phyloP scores from a whole-genome alignment of 1,284 basidiomycete species.

The Amylostereum areolatum region DNA sequence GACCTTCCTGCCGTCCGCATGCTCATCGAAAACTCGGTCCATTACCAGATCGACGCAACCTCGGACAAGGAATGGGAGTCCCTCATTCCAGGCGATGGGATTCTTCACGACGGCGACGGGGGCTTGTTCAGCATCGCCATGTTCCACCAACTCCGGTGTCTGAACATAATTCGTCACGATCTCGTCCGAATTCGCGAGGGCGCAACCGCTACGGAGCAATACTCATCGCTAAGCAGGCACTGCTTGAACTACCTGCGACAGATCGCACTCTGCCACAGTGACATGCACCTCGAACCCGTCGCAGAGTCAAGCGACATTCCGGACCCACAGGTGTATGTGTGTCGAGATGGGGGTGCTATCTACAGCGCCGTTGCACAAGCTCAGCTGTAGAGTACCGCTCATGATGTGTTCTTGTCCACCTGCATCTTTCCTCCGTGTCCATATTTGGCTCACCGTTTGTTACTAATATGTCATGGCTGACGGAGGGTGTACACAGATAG shows the following conservation, averaged over 20 bases:
- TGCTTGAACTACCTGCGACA: not conserved
- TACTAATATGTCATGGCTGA: too few relatives aligned
- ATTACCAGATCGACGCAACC: not conserved
- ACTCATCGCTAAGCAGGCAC: not conserved
- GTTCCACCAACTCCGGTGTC: not conserved
- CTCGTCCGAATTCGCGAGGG: not conserved
- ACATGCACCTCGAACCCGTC: not conserved
- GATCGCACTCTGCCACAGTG: not conserved
- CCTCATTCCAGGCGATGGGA: not conserved
- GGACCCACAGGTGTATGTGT: not conserved
- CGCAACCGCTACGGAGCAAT: not conserved
- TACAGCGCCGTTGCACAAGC: not conserved
- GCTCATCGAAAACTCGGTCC: not conserved
- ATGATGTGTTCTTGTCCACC: too few relatives aligned
- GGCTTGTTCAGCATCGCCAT: not conserved
- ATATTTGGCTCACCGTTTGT: too few relatives aligned
- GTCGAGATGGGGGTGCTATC: not conserved
- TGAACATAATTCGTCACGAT: not conserved
- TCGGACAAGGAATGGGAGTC: not conserved
- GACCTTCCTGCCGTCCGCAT: not conserved
- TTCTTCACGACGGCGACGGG: not conserved
- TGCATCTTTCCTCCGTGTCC: too few relatives aligned
- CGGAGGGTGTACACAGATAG: too few relatives aligned
- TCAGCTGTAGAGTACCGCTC: too few relatives aligned
- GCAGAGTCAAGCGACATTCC: not conserved